Percentiles rank a stretch among this genome's conserved stretches.
Conservation (phyloP, 2,329 filamentous ascomycete species). For the Daldinia sp. region DNA sequence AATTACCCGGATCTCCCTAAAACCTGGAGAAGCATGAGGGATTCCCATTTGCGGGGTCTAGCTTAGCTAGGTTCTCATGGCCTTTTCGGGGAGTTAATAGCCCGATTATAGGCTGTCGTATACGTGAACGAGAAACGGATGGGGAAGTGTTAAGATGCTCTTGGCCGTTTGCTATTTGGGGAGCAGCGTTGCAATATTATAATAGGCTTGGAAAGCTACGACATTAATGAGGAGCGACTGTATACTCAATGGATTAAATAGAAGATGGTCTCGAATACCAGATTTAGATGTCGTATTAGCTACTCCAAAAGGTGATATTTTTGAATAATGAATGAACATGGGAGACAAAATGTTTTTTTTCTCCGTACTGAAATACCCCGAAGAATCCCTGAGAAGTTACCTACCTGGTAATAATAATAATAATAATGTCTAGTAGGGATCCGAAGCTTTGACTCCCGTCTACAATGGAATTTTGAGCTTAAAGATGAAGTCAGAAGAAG, state of each 20-base stretch:
- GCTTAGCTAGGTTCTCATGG: slow-evolving; percentile 9
- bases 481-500: slow-evolving; percentile 6
- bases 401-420: neutral
- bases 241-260: neutral
- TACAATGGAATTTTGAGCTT: neutral
- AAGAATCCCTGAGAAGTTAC: neutral
- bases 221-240: neutral
- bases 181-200: neutral
- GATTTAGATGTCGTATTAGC: neutral
- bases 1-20: slow-evolving; percentile 39
- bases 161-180: neutral
- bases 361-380: neutral
- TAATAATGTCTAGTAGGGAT: neutral
- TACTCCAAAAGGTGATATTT: neutral
- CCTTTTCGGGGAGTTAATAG: slow-evolving; percentile 42
- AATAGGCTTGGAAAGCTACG: neutral
- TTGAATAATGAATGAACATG: no score
- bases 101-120: slow-evolving; percentile 32
- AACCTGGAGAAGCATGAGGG: slow-evolving; percentile 38
- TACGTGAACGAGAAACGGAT: neutral
- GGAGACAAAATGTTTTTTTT: neutral
- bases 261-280: neutral
- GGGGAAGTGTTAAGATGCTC: neutral
- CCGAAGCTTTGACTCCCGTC: neutral
- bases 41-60: slow-evolving; percentile 45